These are phyloP conservation scores for Durotheca rogersii DNA, from an alignment of 495 filamentous ascomycete species.

Conservation along the genomic window DNA sequence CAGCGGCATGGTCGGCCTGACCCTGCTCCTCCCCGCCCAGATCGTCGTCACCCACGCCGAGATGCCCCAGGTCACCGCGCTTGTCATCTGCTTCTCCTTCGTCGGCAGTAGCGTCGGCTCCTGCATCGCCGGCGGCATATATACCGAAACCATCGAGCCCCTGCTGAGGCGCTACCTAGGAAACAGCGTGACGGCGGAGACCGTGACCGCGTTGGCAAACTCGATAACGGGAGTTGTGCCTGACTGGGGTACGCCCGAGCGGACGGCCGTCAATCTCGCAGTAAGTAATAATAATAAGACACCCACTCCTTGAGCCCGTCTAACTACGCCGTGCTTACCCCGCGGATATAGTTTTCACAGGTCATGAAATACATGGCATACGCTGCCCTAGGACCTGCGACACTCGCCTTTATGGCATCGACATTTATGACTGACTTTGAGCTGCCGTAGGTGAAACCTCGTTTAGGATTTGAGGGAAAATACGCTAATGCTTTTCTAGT, in stretches of 20 bases:
- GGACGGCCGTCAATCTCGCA: constrained; percentile 44
- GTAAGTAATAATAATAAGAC: constrained; percentile 36
- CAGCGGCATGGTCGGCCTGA: constrained; percentile 49
- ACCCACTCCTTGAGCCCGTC: neutral
- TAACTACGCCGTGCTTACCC: neutral
- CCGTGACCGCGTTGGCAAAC: constrained; percentile 42
- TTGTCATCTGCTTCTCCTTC: constrained; percentile 46
- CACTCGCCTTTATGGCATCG: constrained; percentile 40
- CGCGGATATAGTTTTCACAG: constrained; percentile 44
- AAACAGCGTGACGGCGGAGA: constrained; percentile 13
- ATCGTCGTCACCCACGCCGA: constrained; percentile 47
- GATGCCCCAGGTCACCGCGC: constrained; percentile 49
- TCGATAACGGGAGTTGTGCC: constrained; percentile 47
- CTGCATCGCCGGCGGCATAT: constrained; percentile 52
- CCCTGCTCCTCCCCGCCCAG: constrained; percentile 47
- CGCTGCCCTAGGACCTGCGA: constrained; percentile 44
- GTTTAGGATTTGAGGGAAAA: neutral
- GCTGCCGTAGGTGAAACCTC: constrained; percentile 38
- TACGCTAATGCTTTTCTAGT: constrained; percentile 17
- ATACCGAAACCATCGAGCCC: constrained; percentile 44
- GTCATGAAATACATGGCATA: constrained; percentile 51
- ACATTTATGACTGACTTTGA: constrained; percentile 47
- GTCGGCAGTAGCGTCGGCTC: constrained; percentile 50
- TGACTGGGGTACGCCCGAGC: constrained; percentile 44
- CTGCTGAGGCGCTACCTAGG: constrained; percentile 39